Percentiles rank a stretch among this genome's conserved stretches.
phyloP scores from a whole-genome alignment of 768 basidiomycete genomes.

The Mycena haematopus region DNA sequence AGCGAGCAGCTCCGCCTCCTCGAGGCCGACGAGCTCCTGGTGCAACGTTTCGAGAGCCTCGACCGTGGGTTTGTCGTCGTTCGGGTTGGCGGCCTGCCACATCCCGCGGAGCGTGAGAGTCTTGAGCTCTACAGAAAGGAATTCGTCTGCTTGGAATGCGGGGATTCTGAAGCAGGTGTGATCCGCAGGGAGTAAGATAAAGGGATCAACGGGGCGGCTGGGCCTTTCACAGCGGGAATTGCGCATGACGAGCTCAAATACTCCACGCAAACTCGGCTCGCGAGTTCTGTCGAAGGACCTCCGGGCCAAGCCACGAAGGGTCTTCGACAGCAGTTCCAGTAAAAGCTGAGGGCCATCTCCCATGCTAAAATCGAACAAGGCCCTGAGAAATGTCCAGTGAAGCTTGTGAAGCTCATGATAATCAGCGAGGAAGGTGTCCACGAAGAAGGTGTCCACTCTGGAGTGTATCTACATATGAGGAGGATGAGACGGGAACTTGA shows the following conservation, averaged over 20 bases:
- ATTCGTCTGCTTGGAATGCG: neutral
- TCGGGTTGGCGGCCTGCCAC: too few species aligned
- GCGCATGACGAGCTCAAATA: conserved; percentile 17
- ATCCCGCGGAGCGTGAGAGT: conserved; percentile 12
- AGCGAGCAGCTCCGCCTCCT: conserved; percentile 5
- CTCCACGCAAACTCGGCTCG: conserved; percentile 13
- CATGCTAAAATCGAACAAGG: neutral
- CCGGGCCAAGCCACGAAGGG: conserved; percentile 2
- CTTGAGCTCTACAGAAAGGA: neutral
- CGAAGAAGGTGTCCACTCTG: too few species aligned
- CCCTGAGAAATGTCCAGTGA: neutral
- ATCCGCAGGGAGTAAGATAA: neutral
- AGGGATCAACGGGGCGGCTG: neutral
- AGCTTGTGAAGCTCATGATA: conserved; percentile 4
- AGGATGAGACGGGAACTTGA: neutral
- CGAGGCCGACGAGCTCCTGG: neutral
- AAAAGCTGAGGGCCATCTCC: neutral
- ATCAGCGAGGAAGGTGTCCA: neutral
- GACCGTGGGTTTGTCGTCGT: neutral
- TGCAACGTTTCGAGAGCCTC: conserved; percentile 3
- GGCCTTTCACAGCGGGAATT: neutral
- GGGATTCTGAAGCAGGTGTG: neutral
- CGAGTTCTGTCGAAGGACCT: neutral
- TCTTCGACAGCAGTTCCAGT: neutral
- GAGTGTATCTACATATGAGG: neutral